Evolutionary conservation across 768 basidiomycete genomes (phyloP), one percentile per base, ranked within the genome.

Genomic region (Lactarius trivialis): DNA sequence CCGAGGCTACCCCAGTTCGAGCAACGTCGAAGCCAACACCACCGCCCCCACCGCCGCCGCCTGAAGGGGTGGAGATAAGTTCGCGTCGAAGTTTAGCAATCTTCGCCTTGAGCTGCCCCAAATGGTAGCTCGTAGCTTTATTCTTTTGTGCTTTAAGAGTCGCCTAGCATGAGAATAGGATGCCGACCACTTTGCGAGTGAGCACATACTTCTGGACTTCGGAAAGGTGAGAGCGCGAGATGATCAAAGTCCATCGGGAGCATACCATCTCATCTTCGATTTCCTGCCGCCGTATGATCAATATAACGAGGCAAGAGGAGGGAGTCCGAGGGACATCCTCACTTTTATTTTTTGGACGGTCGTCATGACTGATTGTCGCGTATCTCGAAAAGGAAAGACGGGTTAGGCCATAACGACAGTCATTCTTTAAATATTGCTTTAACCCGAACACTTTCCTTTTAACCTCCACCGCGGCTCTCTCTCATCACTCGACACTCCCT

Each of bases 1-100:
- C 94, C 32, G 94, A 93, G 21, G 96, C 97, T 68, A 99, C 89
- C 73, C 97, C 97, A 19, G 97, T 99, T 73, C 93, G 82, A 45
- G 96, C 96, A 39, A 99, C 97, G 81, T 99, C 97, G 78, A 99
- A 99, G 48, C 97, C 97, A 12, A 93, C 67, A 32, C 95, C 96
- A 1, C 82, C 86, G 0, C 91, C 93, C 0, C 95, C 94, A 0
- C 95, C 95, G 11, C 92, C 87, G 24, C 91, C 81, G 36, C 86
- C 85, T 21, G 81, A 74, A 4, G 88, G 78, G 0, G 90, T 86
- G 11, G 83, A 79, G 68, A 99, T 93, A 58, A 99, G 84, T 72
- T 99, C 97, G 60, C 97, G 84, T 65, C 93, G 82, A 51, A 98
- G 88, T 73, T 99, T 99, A 55, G 97, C 97, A 56, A 99, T 86